These are phyloP conservation scores for Yarrowia keelungensis DNA, from an alignment of 805 yeast species.

Conservation along the genomic window DNA sequence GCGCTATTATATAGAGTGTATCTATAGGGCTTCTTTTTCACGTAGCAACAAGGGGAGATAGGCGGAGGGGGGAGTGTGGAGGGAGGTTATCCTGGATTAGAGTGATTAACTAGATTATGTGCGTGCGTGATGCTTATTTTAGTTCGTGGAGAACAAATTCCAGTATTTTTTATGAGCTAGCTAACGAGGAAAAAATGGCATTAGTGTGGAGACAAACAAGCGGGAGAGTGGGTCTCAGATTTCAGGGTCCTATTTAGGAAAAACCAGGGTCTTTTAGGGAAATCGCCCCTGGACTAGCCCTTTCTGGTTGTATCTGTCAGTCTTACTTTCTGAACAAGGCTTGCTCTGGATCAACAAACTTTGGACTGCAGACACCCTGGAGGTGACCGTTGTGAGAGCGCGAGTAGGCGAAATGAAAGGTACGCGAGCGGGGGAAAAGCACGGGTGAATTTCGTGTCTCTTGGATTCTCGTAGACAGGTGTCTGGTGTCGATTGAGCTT, in stretches of 20 bases:
- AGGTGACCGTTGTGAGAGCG: conserved; percentile 5
- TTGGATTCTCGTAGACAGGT: too few relatives aligned
- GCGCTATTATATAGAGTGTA: conserved; percentile 25
- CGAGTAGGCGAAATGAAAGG: too few relatives aligned
- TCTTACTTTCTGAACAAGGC: conserved; percentile 18
- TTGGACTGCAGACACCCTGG: conserved; percentile 4
- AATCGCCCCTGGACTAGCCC: background rate
- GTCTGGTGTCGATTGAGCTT: too few relatives aligned
- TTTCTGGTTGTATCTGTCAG: background rate
- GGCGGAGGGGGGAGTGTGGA: conserved; percentile 8
- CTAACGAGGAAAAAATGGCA: background rate
- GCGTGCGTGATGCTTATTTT: conserved; percentile 18
- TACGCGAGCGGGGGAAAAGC: too few relatives aligned
- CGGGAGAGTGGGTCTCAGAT: background rate
- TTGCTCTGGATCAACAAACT: conserved; percentile 9
- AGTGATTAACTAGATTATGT: conserved; percentile 29
- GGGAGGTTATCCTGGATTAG: conserved; percentile 32
- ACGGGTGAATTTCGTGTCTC: too few relatives aligned
- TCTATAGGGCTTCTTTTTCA: conserved; percentile 13
- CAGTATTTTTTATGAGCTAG: background rate
- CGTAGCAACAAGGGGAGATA: conserved; percentile 16
- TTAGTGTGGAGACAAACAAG: background rate
- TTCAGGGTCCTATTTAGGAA: too few relatives aligned
- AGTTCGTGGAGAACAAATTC: background rate
- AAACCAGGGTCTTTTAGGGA: background rate